Conservation (phyloP, 2,329 filamentous ascomycete species). For the Cercospora brassicicola region DNA sequence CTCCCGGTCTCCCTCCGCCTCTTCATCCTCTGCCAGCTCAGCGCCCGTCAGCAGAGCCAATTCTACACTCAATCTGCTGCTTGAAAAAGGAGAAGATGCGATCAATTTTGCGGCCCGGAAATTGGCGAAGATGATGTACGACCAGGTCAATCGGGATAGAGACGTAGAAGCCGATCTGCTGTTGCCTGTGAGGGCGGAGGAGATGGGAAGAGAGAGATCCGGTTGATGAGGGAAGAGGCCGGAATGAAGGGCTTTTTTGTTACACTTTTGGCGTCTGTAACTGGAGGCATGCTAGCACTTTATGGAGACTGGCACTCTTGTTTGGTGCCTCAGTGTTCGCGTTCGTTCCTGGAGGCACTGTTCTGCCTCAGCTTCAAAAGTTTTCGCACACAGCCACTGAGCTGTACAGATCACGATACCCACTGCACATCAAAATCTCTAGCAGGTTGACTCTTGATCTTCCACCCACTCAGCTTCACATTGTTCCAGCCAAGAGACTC, state of each 20-base stretch:
- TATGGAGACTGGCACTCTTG: no score
- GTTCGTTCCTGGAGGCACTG: no score
- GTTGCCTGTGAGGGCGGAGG: constrained; percentile 27
- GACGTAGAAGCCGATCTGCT: constrained; percentile 32
- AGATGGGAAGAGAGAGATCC: not conserved
- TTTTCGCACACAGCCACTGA: not conserved
- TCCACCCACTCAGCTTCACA: constrained; percentile 19
- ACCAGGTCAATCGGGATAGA: constrained; percentile 20
- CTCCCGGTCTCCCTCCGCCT: not conserved
- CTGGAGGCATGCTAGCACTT: not conserved
- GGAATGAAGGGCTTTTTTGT: not conserved
- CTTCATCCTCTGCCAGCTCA: not conserved
- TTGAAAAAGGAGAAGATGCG: constrained; percentile 25
- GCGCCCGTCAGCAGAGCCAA: not conserved
- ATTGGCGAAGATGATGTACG: constrained; percentile 25
- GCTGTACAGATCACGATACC: not conserved
- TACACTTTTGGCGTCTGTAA: not conserved
- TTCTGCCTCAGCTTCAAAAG: not conserved
- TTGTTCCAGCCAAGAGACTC: constrained; percentile 20
- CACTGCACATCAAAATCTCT: constrained; percentile 10
- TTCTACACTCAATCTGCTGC: constrained; percentile 1
- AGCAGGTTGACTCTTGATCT: constrained; percentile 2
- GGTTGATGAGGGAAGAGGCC: not conserved
- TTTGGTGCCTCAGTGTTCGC: no score
- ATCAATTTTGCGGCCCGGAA: constrained; percentile 28